Percentiles rank a stretch among this genome's conserved stretches.
These are phyloP conservation scores for Lactifluus hygrophoroides DNA, from an alignment of 768 basidiomycete species.

Conservation along the genomic window DNA sequence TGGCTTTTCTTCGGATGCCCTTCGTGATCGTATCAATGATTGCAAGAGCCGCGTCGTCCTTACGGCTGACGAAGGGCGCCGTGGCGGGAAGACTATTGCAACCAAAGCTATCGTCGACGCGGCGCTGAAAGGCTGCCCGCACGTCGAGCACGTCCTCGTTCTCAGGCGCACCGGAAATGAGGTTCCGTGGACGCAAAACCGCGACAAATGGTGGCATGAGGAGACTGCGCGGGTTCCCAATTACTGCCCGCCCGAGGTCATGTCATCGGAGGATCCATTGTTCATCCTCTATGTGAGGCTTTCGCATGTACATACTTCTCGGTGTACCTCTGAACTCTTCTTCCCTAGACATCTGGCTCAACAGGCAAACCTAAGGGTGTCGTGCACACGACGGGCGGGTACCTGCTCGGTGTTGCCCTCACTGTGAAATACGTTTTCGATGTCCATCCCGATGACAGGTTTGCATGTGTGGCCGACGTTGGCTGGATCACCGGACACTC, in stretches of 20 bases:
- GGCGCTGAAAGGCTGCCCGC: conserved; percentile 75
- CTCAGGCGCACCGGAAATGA: conserved; percentile 78
- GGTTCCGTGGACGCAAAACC: conserved; percentile 71
- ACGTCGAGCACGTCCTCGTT: conserved; percentile 87
- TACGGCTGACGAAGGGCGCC: conserved; percentile 88
- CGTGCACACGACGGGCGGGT: conserved; percentile 82
- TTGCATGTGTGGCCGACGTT: conserved; percentile 97
- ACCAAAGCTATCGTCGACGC: conserved; percentile 91
- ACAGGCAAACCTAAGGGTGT: conserved; percentile 98
- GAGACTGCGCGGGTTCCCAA: conserved; percentile 74
- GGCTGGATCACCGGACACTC: conserved; percentile 99
- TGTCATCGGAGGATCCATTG: conserved; percentile 90
- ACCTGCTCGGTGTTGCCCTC: conserved; percentile 84
- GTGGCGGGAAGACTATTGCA: conserved; percentile 92
- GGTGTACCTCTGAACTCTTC: neutral
- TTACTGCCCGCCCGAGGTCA: conserved; percentile 83
- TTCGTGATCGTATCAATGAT: conserved; percentile 87
- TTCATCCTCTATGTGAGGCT: conserved; percentile 94
- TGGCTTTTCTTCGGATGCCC: conserved; percentile 90
- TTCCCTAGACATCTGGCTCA: conserved; percentile 84
- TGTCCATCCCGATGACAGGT: conserved; percentile 90
- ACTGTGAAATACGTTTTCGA: conserved; percentile 98
- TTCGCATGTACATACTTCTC: neutral
- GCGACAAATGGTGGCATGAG: conserved; percentile 97
- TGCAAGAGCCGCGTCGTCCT: conserved; percentile 88